Evolutionary conservation across 345 rosid species (phyloP).

Genomic region (Gossypium rotundifolium): DNA sequence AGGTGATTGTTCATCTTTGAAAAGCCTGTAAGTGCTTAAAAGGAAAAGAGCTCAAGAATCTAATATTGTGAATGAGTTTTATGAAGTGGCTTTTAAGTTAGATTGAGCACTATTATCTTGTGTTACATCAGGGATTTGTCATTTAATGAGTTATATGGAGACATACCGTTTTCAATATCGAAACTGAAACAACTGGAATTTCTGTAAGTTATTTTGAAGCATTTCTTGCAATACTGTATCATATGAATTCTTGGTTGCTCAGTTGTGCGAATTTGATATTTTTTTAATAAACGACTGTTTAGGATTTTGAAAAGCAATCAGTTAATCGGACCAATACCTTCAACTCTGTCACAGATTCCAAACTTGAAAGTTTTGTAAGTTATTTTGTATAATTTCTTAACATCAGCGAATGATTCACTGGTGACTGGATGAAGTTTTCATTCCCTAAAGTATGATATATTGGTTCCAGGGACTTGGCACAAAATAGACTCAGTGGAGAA

Average conservation of each 20-base stretch:
- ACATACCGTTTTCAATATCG: constrained; percentile 85
- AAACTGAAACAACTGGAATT: constrained; percentile 81
- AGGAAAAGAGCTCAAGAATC: background rate
- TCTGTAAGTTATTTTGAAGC: constrained; percentile 46
- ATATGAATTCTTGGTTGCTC: background rate
- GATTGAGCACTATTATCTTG: constrained; percentile 8
- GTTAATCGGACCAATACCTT: constrained; percentile 84
- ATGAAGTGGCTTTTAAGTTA: background rate
- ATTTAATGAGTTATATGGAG: constrained; percentile 75
- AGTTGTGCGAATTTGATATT: background rate
- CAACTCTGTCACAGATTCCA: constrained; percentile 89
- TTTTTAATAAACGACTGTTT: constrained; percentile 4
- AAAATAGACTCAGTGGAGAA: constrained; percentile 83
- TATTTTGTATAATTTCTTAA: background rate
- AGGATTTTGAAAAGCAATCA: constrained; percentile 82
- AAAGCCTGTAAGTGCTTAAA: constrained; percentile 54
- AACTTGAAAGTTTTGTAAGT: constrained; percentile 82
- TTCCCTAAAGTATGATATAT: background rate
- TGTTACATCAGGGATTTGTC: constrained; percentile 66
- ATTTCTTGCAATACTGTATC: background rate
- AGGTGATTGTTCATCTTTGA: constrained; percentile 78
- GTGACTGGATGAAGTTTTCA: background rate
- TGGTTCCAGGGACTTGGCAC: constrained; percentile 74
- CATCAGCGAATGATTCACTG: background rate
- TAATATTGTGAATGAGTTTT: background rate